Evolutionary conservation across 129 eudicot genomes (phyloP), one percentile per base, ranked within the genome.

Genomic region (Heracleum sosnowskyi): DNA sequence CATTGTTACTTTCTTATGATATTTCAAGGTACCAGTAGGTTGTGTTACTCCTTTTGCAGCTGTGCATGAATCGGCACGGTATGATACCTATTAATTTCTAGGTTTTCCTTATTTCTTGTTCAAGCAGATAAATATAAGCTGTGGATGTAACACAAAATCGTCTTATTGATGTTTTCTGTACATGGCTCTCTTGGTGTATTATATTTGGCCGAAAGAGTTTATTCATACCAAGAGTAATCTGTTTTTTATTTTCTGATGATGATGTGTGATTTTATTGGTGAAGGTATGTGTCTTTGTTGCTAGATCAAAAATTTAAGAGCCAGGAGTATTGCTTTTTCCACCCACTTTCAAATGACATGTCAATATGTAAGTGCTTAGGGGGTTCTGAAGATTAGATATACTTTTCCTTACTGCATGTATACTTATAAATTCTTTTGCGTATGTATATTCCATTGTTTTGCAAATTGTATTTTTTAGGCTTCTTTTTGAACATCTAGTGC

Each of bases 21-120:
- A 73, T 79, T 81, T 68, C 29, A 62, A 95, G 99, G 99, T 92
- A 75, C 96, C 99, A 31, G 72, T 90, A 79, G 97, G 99, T 69
- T 87, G 90, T 85, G 99, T 95, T 80, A 95, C 99, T 63, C 99
- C 99, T 33, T 95, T 95, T 84, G 91, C 97, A 72, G 82, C 87
- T 78, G 87, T 95, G 79, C 90, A 95, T 82, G 96, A 92, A 81
- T 89, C 97, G 31, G 97, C 99, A 37, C 79, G 88, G 99, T 95
- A 84, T 76, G 72, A 51, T 42, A 69, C 44, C 73, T 45, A 49
- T 22, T 79, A 78, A 69, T 57, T n/a, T 34, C 47, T 74, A 76
- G 33, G 37, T 28, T 75, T 73, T 74, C 42, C 36, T 17, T 1
- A 18, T 35, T 35, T 69, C 6, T 17, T 69, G 12, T 36, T 33